Evolutionary conservation across 805 yeast species (phyloP).

Genomic region (Yarrowia divulgata): DNA sequence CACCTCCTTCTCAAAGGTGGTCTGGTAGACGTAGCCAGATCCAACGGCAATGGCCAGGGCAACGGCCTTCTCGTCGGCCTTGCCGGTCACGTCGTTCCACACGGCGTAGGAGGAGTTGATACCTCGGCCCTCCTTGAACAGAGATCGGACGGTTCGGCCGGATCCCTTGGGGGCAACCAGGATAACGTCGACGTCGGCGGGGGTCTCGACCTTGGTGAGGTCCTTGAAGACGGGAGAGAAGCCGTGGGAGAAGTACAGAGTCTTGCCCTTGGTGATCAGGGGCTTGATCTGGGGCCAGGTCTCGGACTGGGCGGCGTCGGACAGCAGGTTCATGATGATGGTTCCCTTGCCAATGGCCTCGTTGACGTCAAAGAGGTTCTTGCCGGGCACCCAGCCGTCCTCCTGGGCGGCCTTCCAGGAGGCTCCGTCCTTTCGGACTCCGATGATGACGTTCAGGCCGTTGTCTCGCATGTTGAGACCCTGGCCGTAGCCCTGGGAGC

Average conservation of each 20-base stretch:
- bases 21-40: conserved; percentile 99
- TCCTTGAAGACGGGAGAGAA: conserved; percentile 99
- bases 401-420: conserved; percentile 99
- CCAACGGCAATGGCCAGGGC: conserved; percentile 99
- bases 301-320: conserved; percentile 99
- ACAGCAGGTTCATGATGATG: conserved; percentile 94
- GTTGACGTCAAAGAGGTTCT: conserved; percentile 91
- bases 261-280: conserved; percentile 93
- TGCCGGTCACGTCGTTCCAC: conserved; percentile 99
- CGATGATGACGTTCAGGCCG: conserved; percentile 95
- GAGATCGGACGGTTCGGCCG: conserved; percentile 98
- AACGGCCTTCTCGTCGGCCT: conserved; percentile 98
- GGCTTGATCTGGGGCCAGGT: conserved; percentile 92
- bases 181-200: conserved; percentile 93
- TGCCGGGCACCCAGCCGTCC: conserved; percentile 99
- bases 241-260: conserved; percentile 99
- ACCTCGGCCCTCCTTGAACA: conserved; percentile 99
- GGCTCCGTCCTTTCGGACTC: conserved; percentile 98
- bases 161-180: conserved; percentile 99
- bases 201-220: conserved; percentile 95
- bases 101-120: conserved; percentile 99
- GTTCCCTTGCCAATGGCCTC: conserved; percentile 95
- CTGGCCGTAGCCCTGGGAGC: conserved; percentile 99
- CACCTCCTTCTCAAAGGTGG: conserved; percentile 99
- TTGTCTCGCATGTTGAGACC: conserved; percentile 99